Evolutionary conservation across 2,329 filamentous ascomycete genomes (phyloP).

Genomic region (Didymosphaeria variabile): DNA sequence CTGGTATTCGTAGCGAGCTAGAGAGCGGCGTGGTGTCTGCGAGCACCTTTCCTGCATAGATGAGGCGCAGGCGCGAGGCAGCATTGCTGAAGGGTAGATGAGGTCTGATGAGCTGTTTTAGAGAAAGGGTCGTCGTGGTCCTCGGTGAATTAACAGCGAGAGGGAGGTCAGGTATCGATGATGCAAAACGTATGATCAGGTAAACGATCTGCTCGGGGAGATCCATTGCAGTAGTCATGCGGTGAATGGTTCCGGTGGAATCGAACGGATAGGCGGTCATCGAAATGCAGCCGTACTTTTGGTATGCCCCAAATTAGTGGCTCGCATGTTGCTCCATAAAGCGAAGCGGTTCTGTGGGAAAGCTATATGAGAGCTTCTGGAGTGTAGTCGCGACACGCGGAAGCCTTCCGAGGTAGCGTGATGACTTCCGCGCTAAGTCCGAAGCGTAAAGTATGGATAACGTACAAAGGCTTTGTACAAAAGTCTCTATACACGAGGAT

Average conservation of each 20-base stretch:
- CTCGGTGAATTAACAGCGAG: constrained; percentile 76
- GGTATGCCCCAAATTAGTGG: background rate
- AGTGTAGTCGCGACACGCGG: background rate
- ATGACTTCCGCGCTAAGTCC: background rate
- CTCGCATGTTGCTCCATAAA: background rate
- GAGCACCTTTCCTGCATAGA: constrained; percentile 87
- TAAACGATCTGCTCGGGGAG: constrained; percentile 63
- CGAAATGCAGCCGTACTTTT: background rate
- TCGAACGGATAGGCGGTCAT: background rate
- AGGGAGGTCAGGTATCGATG: constrained; percentile 81
- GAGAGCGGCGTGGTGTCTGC: constrained; percentile 75
- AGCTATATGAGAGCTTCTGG: background rate
- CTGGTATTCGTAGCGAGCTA: constrained; percentile 70
- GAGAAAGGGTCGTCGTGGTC: constrained; percentile 75
- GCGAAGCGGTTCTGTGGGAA: background rate
- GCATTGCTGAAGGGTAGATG: constrained; percentile 71
- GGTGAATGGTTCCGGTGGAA: constrained; percentile 7
- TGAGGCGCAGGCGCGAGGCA: constrained; percentile 81
- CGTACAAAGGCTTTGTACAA: background rate
- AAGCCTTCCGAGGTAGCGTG: constrained; percentile 7
- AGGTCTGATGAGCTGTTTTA: constrained; percentile 83
- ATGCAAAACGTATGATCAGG: constrained; percentile 90
- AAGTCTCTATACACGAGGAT: background rate
- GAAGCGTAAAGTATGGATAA: background rate
- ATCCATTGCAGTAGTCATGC: constrained; percentile 35